Base-by-base conservation (phyloP, 306 rosid species). In the Abrus precatorius region DNA sequence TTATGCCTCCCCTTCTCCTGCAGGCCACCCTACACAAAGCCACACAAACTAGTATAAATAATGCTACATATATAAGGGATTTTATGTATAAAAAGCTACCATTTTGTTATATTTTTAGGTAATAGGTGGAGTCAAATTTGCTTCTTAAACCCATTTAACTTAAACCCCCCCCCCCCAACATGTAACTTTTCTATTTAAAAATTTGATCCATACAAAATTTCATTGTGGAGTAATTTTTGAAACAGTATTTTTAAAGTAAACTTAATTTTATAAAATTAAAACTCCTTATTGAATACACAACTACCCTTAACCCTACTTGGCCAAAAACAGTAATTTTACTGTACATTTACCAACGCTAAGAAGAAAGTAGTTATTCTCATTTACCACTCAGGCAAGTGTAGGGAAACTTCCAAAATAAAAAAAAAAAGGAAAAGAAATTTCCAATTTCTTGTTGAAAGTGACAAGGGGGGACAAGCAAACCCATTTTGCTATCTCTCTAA, bases 1-100 rank as follows among this genome's bases (percentile, higher is more conserved):
- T 91, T 32, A 95, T 89, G 11, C 99, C 99, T 68, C 98, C 99
- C 85, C 85, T 91, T 89, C 97, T 93, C 11, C 86, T 74, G 85
- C 99, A 95, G 79, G 97, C 77, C 11, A 95, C 91, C 92, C 99
- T 95, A 69, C 80, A 84, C 9, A 80, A 66, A 65, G 32, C 9
- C 56, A 52, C 63, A 7, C 13, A 45, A 29, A 76, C 40, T 36
- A 40, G 1, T 20, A 38, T 13, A 0, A 5, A 8, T 36, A 33
- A 1, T 33, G 8, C 1, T 4, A 6, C 40, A 36, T 0, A 36
- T 36, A 2, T 36, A 5, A 9, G 6, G 2, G 12, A 1, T 62
- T 14, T 11, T 61, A 1, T 7, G 62, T 11, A 20, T 6, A 55
- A 7, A 7, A 55, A 27, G 2, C 1, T 27, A 30, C 27, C 27